Conservation (phyloP, 495 filamentous ascomycete species). For the Aspergillus saccharolyticus region DNA sequence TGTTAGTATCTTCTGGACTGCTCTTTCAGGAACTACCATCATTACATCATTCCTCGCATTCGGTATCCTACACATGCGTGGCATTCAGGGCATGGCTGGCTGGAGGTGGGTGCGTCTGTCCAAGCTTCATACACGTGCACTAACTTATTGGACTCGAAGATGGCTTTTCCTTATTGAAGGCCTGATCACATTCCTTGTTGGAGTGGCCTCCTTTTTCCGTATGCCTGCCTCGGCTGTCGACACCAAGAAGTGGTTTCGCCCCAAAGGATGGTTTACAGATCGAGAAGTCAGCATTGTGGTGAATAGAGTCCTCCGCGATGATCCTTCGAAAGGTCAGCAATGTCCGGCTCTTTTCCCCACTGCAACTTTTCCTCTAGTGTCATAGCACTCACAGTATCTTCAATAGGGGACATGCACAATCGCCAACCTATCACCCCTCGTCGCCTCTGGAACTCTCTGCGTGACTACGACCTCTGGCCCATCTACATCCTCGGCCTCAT, state of each 20-base stretch:
- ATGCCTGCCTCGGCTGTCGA: constrained; percentile 50
- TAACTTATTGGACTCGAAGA: background rate
- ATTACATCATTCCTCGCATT: constrained; percentile 42
- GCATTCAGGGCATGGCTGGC: constrained; percentile 26
- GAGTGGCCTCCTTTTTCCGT: constrained; percentile 46
- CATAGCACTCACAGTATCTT: background rate
- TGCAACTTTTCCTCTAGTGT: background rate
- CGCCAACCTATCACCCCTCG: constrained; percentile 42
- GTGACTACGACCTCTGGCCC: constrained; percentile 55
- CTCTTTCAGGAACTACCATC: constrained; percentile 47
- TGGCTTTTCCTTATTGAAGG: constrained; percentile 54
- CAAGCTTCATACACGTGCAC: constrained; percentile 27
- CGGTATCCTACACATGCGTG: constrained; percentile 39
- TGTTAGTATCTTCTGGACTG: constrained; percentile 56
- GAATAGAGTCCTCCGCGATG: constrained; percentile 59
- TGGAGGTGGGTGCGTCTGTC: constrained; percentile 32
- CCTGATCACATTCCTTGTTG: constrained; percentile 47
- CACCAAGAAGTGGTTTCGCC: constrained; percentile 50
- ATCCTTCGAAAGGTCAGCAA: constrained; percentile 51
- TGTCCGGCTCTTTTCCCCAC: background rate
- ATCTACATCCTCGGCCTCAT: constrained; percentile 49
- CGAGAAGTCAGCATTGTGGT: constrained; percentile 56
- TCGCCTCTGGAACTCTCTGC: constrained; percentile 40
- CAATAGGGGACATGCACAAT: constrained; percentile 50
- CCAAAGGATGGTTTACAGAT: constrained; percentile 58